Percentiles rank a stretch among this genome's conserved stretches.
Conservation (phyloP, 2,329 filamentous ascomycete species). For the Sclerotinia borealis region DNA sequence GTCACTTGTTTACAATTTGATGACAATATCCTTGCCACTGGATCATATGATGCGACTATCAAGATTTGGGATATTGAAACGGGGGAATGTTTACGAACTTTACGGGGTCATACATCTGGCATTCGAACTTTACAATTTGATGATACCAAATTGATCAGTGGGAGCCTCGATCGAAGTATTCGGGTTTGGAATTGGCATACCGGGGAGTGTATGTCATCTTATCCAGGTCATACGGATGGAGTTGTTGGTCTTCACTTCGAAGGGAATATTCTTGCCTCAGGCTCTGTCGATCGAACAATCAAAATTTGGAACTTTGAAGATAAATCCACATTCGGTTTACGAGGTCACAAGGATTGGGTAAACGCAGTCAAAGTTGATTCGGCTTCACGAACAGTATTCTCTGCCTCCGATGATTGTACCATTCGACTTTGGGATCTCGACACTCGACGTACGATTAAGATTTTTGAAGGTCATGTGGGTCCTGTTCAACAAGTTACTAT, state of each 20-base stretch:
- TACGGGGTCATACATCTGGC: conserved; percentile 74
- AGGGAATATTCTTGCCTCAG: conserved; percentile 75
- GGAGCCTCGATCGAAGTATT: conserved; percentile 79
- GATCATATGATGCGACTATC: conserved; percentile 90
- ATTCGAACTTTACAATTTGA: conserved; percentile 91
- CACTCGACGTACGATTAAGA: conserved; percentile 67
- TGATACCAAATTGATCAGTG: conserved; percentile 83
- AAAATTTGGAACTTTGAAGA: conserved; percentile 90
- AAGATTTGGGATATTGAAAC: conserved; percentile 96
- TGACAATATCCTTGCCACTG: conserved; percentile 85
- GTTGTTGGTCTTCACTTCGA: conserved; percentile 88
- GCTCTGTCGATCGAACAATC: conserved; percentile 82
- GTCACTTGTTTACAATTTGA: conserved; percentile 66
- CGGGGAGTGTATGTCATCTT: conserved; percentile 76
- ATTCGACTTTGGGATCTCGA: conserved; percentile 92
- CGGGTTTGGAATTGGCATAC: conserved; percentile 97
- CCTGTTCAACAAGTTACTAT: conserved; percentile 89
- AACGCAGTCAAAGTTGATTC: conserved; percentile 90
- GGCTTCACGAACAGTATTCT: conserved; percentile 77
- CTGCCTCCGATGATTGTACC: conserved; percentile 87
- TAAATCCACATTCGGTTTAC: conserved; percentile 71
- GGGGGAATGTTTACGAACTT: conserved; percentile 76
- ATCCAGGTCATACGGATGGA: conserved; percentile 71
- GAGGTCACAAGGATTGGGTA: conserved; percentile 89
- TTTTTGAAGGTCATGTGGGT: conserved; percentile 83